A percentile compares a stretch with the other conserved stretches of the same genome.
Conservation (phyloP, 108 stramenopile genomes). For the Epipyxis sp. region DNA sequence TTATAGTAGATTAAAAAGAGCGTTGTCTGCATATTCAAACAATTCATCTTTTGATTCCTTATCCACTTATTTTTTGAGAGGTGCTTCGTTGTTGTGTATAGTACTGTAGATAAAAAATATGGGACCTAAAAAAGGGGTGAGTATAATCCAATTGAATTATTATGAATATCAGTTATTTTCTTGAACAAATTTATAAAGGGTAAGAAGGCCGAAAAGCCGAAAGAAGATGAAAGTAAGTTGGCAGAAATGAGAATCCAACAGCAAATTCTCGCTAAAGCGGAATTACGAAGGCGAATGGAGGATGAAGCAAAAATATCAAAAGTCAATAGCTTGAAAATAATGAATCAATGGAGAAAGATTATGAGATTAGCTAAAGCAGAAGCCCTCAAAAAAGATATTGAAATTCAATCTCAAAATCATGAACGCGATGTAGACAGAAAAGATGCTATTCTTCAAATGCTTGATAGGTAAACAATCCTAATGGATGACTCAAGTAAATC, state of each 20-base stretch:
- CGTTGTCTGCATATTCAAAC: no score
- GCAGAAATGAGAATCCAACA: not conserved
- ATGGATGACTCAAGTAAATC: no score
- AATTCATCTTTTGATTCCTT: no score
- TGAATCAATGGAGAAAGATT: conserved; percentile 66
- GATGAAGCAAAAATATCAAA: conserved; percentile 28
- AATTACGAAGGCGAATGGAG: conserved; percentile 14
- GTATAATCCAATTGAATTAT: no score
- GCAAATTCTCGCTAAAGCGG: conserved; percentile 4
- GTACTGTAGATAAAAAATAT: no score
- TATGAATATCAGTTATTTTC: no score
- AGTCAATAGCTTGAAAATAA: conserved; percentile 53
- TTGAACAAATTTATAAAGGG: conserved; percentile 16
- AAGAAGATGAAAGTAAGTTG: conserved; percentile 7
- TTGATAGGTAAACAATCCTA: conserved; percentile 41
- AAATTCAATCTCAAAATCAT: conserved; percentile 66
- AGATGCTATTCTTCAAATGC: conserved; percentile 69
- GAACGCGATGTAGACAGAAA: conserved; percentile 67
- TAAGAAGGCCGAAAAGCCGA: conserved; percentile 5
- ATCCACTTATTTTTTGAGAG: no score
- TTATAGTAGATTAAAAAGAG: no score
- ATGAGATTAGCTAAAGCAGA: conserved; percentile 65
- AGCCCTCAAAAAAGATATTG: conserved; percentile 60
- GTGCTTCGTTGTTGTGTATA: no score
- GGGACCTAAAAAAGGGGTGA: no score